Conservation (phyloP, 106 monocot species). For the Posidonia australis region DNA sequence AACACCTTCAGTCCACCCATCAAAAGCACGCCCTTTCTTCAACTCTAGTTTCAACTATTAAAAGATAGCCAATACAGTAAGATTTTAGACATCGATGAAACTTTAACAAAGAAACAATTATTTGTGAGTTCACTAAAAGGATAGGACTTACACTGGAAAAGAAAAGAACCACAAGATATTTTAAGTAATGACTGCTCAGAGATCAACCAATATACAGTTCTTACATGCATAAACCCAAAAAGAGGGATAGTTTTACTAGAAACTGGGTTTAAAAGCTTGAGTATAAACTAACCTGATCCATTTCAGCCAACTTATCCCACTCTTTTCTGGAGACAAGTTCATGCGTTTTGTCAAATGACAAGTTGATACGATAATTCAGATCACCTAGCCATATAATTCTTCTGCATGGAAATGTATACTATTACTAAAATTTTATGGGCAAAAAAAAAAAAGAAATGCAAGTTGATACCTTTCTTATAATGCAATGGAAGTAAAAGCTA, state of each 20-base stretch:
- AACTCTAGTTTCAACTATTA: slow-evolving; percentile 61
- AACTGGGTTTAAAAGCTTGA: not conserved
- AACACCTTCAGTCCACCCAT: slow-evolving; percentile 84
- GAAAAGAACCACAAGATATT: not conserved
- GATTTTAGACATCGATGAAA: too few species aligned
- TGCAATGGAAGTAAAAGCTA: too few species aligned
- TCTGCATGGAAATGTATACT: slow-evolving; percentile 24
- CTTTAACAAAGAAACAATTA: not conserved
- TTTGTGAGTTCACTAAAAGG: not conserved
- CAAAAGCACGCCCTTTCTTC: slow-evolving; percentile 68
- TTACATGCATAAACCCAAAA: too few species aligned
- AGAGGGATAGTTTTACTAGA: too few species aligned
- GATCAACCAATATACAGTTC: too few species aligned
- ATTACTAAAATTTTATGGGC: not conserved
- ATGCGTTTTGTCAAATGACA: slow-evolving; percentile 57
- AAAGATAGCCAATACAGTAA: not conserved
- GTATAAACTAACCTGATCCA: slow-evolving; percentile 55
- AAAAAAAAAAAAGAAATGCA: not conserved
- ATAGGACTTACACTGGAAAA: not conserved
- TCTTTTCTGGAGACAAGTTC: slow-evolving; percentile 47
- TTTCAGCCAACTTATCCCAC: slow-evolving; percentile 51
- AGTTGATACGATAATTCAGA: slow-evolving; percentile 85
- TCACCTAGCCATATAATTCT: slow-evolving; percentile 93
- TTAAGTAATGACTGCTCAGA: too few species aligned
- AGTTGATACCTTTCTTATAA: too few species aligned